Percentiles rank a stretch among this genome's conserved stretches.
Evolutionary conservation across 768 basidiomycete species (phyloP).

Genomic region (Mycena olivaceomarginata): DNA sequence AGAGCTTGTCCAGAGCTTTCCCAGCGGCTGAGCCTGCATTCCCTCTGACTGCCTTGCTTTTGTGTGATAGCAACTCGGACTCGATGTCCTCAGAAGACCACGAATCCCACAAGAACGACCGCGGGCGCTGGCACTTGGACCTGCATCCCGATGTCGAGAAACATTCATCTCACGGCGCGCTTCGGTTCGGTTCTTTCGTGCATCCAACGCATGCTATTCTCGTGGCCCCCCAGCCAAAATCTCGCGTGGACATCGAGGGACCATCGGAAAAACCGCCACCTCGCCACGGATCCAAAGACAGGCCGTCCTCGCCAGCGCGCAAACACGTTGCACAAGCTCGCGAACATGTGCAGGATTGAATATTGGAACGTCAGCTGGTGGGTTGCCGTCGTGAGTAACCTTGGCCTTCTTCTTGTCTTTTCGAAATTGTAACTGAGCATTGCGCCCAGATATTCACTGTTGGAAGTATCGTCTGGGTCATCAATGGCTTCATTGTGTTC

Average conservation of each 20-base stretch:
- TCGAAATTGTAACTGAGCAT: neutral
- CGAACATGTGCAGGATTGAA: conserved; percentile 57
- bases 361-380: conserved; percentile 69
- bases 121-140: conserved; percentile 52
- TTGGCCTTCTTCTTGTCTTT: neutral
- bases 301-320: conserved; percentile 42
- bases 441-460: conserved; percentile 58
- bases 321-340: conserved; percentile 45
- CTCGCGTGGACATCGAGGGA: conserved; percentile 62
- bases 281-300: conserved; percentile 47
- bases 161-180: conserved; percentile 50
- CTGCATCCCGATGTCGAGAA: conserved; percentile 54
- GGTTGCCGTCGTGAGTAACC: conserved; percentile 59
- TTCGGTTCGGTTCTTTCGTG: conserved; percentile 53
- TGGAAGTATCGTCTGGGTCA: conserved; percentile 70
- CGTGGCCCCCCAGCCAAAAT: conserved; percentile 24
- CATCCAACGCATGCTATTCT: conserved; percentile 61
- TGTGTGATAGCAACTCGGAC: no score
- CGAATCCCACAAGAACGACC: conserved; percentile 25
- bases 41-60: no score
- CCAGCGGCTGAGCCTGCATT: no score
- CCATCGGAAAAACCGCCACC: conserved; percentile 60
- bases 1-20: no score
- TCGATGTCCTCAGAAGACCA: conserved; percentile 20
- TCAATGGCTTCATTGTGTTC: conserved; percentile 74